Conservation (phyloP, 192 early-diverging fungal species). For the Coemansia sp. region DNA sequence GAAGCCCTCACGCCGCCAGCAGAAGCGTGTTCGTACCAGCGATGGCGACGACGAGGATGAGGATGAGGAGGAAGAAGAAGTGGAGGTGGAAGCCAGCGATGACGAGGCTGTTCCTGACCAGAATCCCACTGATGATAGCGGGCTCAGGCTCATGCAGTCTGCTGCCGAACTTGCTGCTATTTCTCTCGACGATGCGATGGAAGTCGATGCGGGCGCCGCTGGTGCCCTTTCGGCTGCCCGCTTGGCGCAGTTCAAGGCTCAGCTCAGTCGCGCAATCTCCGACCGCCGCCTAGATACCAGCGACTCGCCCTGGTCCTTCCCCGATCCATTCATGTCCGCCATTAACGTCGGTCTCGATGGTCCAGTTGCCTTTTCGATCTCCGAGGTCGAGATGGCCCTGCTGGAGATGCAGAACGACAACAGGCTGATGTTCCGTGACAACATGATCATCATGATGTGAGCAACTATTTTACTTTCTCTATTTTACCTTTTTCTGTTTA, state of each 20-base stretch:
- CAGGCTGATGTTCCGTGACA: conserved; percentile 74
- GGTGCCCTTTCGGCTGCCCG: conserved; percentile 23
- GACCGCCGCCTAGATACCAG: conserved; percentile 57
- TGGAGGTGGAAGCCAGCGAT: background rate
- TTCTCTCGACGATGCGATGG: background rate
- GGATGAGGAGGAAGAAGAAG: background rate
- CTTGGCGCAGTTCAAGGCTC: conserved; percentile 57
- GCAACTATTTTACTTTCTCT: conserved; percentile 1
- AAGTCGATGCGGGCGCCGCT: conserved; percentile 20
- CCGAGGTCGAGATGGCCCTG: conserved; percentile 66
- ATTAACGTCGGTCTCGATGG: conserved; percentile 60
- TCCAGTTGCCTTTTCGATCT: conserved; percentile 53
- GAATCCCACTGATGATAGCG: background rate
- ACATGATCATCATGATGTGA: conserved; percentile 70
- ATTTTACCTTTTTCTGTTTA: background rate
- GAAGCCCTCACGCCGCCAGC: conserved; percentile 24
- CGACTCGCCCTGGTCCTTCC: conserved; percentile 53
- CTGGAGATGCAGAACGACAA: conserved; percentile 66
- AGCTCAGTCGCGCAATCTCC: conserved; percentile 50
- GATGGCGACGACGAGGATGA: conserved; percentile 29
- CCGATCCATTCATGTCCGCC: conserved; percentile 60
- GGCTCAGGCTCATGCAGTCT: conserved; percentile 16
- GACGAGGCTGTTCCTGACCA: background rate
- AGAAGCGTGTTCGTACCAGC: conserved; percentile 53
- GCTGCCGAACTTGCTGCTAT: background rate